Conservation (phyloP, 2,329 filamentous ascomycete species). For the Colletotrichum graminicola region DNA sequence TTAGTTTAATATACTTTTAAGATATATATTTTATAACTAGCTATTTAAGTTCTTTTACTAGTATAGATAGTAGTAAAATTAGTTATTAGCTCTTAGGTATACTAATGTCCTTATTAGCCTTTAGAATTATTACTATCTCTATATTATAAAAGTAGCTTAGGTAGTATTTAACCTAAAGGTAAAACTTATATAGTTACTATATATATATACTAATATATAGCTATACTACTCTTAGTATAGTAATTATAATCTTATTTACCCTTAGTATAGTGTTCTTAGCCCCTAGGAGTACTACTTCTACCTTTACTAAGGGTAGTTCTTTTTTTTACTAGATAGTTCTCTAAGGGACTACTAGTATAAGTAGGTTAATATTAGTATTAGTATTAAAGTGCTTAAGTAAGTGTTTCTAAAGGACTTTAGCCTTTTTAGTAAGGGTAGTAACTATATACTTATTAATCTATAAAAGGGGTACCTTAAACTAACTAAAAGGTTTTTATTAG, state of each 20-base stretch:
- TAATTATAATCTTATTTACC: neutral
- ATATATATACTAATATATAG: neutral
- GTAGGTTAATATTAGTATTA: neutral
- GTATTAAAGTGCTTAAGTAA: neutral
- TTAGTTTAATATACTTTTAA: too few species aligned
- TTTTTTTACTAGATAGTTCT: neutral
- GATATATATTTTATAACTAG: too few species aligned
- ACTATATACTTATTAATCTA: neutral
- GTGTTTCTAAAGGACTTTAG: accelerated
- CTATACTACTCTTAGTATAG: neutral
- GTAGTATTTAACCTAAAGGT: neutral
- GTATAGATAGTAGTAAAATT: neutral
- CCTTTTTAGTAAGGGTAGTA: neutral
- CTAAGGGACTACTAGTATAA: neutral
- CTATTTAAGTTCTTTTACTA: neutral
- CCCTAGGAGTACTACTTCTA: neutral
- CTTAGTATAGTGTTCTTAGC: neutral
- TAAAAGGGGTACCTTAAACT: neutral
- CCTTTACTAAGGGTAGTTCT: neutral
- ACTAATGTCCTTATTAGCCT: neutral
- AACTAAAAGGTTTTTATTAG: neutral
- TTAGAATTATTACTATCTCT: neutral
- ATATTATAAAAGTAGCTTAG: too few species aligned
- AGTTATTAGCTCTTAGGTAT: neutral
- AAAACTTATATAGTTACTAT: accelerated